Conservation (phyloP, 768 basidiomycete genomes). For the Agaricus subrufescens region DNA sequence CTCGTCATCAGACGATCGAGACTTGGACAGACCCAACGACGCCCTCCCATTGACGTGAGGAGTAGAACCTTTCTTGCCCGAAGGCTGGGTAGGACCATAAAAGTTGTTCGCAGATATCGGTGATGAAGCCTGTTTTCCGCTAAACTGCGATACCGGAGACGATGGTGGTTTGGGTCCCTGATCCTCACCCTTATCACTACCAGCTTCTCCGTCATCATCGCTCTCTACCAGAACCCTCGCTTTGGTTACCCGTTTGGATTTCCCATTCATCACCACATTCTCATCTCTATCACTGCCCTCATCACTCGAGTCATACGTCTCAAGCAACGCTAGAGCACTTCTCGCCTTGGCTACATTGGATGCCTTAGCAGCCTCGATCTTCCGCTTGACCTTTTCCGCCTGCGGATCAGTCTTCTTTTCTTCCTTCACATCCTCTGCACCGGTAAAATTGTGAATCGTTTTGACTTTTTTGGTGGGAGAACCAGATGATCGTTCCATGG, state of each 20-base stretch:
- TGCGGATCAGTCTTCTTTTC: constrained; percentile 23
- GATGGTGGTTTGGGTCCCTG: neutral
- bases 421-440: neutral
- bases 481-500: constrained; percentile 20
- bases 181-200: neutral
- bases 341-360: constrained; percentile 18
- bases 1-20: neutral
- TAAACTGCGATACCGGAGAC: constrained; percentile 3
- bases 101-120: constrained; percentile 10
- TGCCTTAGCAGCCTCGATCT: constrained; percentile 21
- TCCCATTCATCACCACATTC: constrained; percentile 8
- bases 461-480: constrained; percentile 19
- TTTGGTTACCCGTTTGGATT: neutral
- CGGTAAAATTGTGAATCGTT: neutral
- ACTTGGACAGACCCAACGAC: neutral
- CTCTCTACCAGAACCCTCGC: constrained; percentile 1
- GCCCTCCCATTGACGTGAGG: neutral
- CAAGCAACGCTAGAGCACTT: constrained; percentile 20
- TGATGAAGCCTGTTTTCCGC: constrained; percentile 4
- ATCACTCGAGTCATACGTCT: constrained; percentile 24
- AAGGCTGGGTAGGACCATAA: constrained; percentile 5
- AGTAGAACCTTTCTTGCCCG: neutral
- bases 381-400: constrained; percentile 25
- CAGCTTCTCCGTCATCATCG: constrained; percentile 13
- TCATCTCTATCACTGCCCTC: constrained; percentile 13